A percentile compares a stretch with the other conserved stretches of the same genome.
Conservation (phyloP, 371 early-diverging fungal species). For the Basidiobolus meristosporus region DNA sequence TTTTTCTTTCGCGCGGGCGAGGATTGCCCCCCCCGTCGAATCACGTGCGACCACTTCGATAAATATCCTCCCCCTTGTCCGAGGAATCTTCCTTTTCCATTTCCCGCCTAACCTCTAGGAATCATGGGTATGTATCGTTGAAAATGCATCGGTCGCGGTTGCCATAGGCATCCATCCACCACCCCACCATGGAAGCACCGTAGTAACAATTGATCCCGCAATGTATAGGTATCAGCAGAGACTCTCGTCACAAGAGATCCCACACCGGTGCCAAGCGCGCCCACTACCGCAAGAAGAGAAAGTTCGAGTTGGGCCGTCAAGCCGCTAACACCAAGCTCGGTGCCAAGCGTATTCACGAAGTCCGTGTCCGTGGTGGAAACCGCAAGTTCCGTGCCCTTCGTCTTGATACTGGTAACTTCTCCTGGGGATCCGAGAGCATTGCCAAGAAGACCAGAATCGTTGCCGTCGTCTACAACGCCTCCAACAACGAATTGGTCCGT, state of each 20-base stretch:
- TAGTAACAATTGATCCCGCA: too few relatives aligned
- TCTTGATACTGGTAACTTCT: constrained; percentile 94
- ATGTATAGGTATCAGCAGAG: constrained; percentile 92
- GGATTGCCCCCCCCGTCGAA: too few relatives aligned
- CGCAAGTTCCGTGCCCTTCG: constrained; percentile 96
- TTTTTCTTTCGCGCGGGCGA: too few relatives aligned
- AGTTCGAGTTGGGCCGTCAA: constrained; percentile 98
- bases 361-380: constrained; percentile 98
- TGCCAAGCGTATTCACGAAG: constrained; percentile 79
- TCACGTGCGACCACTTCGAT: too few relatives aligned
- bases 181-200: too few relatives aligned
- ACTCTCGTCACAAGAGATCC: constrained; percentile 95
- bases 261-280: constrained; percentile 97
- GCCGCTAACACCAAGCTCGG: constrained; percentile 97
- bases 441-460: constrained; percentile 93
- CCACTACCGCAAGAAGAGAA: constrained; percentile 97
- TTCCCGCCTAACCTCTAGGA: too few relatives aligned
- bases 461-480: constrained; percentile 98
- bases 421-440: constrained; percentile 90
- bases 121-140: too few relatives aligned
- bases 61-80: too few relatives aligned
- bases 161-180: too few relatives aligned
- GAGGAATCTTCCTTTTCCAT: too few relatives aligned
- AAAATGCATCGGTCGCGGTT: too few relatives aligned
- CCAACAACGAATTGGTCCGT: constrained; percentile 99